A percentile compares a stretch with the other conserved stretches of the same genome.
Conservation (phyloP, 192 early-diverging fungal species). For the Mycoemilia scoparia region DNA sequence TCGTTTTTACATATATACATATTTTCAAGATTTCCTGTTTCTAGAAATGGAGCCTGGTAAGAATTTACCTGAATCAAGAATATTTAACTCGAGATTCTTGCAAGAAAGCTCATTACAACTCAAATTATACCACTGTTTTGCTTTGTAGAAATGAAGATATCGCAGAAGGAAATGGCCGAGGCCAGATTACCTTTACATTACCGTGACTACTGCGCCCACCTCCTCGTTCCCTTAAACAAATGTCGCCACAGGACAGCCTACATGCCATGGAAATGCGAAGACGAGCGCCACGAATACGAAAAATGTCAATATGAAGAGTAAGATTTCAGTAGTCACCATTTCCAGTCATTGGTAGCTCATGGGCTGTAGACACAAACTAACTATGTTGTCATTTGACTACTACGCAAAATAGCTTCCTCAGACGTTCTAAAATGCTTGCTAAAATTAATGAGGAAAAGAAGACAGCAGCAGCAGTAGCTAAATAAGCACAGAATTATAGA, state of each 20-base stretch:
- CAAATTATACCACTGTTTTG: not conserved
- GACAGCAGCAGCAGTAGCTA: too few relatives aligned
- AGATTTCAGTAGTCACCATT: too few relatives aligned
- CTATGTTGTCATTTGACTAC: too few relatives aligned
- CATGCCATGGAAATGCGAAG: constrained; percentile 86
- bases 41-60: not conserved
- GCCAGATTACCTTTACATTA: constrained; percentile 66
- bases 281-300: constrained; percentile 71
- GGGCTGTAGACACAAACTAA: too few relatives aligned
- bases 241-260: constrained; percentile 72
- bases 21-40: not conserved
- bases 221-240: constrained; percentile 79
- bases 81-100: not conserved
- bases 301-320: constrained; percentile 97
- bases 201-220: constrained; percentile 88
- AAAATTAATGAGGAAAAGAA: constrained; percentile 17
- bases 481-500: too few relatives aligned
- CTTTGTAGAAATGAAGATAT: constrained; percentile 53
- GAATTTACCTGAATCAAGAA: not conserved
- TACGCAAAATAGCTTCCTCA: too few relatives aligned
- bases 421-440: constrained; percentile 20
- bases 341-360: too few relatives aligned
- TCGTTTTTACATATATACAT: not conserved
- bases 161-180: constrained; percentile 72
- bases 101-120: not conserved